Evolutionary conservation across 345 rosid genomes (phyloP), one percentile per base, ranked within the genome.

Genomic region (Bruguiera parviflora): DNA sequence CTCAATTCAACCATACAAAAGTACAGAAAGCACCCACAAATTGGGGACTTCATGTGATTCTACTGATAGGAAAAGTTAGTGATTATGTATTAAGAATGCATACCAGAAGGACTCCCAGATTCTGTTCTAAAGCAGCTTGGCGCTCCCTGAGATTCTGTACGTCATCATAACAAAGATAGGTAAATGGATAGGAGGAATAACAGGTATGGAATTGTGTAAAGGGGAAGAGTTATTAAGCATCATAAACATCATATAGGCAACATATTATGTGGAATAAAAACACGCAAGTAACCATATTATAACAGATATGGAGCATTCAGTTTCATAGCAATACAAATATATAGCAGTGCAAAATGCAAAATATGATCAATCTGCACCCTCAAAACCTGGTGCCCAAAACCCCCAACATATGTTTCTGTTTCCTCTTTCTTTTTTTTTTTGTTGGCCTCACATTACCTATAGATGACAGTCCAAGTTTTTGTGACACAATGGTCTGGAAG

Each of bases 91-190:
- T 43, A 49, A 56, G 68, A 66, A 56, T 37, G 27, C 85, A 68
- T 86, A 94, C 98, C 96, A 94, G 75, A 61, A 94, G 87, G 68
- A 88, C 80, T 68, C 97, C 97, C 85, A 94, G 85, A 80, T 94
- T 91, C 71, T 83, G 85, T 71, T 94, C 95, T 29, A 72, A 81
- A 71, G 77, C 75, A 77, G 84, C 75, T 65, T 77, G 89, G 53
- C 75, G 58, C 68, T 80, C 89, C 15, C 67, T 77, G 32, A 81
- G 78, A 77, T 64, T 87, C 98, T 94, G 91, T 70, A 75, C 24
- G 61, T 46, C 20, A 71, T 27, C 43, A 71, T 22, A 20, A 29
- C 32, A 1, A 25, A 33, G 39, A 35, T 11, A 25, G 22, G 4
- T 63, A 5, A 5, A 5, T 37, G 21, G 22, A 39, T 22, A 27